phyloP scores from a whole-genome alignment of 768 basidiomycete genomes.

The Austroboletus festivus region DNA sequence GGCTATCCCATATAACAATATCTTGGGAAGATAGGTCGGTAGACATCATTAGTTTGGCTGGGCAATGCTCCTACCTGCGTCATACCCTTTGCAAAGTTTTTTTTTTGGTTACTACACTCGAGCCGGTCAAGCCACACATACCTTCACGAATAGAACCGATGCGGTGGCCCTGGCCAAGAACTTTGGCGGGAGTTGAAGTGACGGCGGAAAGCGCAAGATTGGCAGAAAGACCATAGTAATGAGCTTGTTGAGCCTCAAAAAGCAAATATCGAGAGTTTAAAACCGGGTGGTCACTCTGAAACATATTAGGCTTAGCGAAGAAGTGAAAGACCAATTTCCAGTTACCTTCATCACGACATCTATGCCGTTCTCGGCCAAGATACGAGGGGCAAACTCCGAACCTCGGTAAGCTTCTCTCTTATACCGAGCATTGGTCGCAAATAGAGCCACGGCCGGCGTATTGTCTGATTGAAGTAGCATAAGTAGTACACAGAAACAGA shows the following conservation, averaged over 20 bases:
- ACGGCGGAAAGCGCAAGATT: constrained; percentile 68
- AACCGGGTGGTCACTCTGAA: constrained; percentile 53
- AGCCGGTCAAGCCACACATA: constrained; percentile 13
- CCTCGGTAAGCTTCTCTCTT: constrained; percentile 65
- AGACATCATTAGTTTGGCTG: too few relatives aligned
- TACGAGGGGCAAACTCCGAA: constrained; percentile 60
- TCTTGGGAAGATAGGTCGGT: constrained; percentile 38
- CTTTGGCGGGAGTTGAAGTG: constrained; percentile 66
- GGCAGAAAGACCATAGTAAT: constrained; percentile 66
- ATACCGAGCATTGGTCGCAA: constrained; percentile 70
- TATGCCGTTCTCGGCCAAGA: constrained; percentile 55
- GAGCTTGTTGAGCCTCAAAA: constrained; percentile 61
- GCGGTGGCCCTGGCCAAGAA: constrained; percentile 72
- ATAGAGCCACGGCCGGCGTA: constrained; percentile 74
- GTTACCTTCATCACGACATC: constrained; percentile 60
- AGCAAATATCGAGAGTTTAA: constrained; percentile 54
- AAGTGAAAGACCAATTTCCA: constrained; percentile 24
- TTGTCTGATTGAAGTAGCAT: constrained; percentile 32
- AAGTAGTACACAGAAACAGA: neutral
- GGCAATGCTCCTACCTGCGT: constrained; percentile 48
- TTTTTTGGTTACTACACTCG: neutral
- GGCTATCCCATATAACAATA: constrained; percentile 72
- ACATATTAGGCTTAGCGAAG: constrained; percentile 4
- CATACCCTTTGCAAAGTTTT: constrained; percentile 46
- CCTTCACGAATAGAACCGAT: constrained; percentile 61